Evolutionary conservation across 2,329 filamentous ascomycete species (phyloP).

Genomic region (Mycosphaerella arachidis): DNA sequence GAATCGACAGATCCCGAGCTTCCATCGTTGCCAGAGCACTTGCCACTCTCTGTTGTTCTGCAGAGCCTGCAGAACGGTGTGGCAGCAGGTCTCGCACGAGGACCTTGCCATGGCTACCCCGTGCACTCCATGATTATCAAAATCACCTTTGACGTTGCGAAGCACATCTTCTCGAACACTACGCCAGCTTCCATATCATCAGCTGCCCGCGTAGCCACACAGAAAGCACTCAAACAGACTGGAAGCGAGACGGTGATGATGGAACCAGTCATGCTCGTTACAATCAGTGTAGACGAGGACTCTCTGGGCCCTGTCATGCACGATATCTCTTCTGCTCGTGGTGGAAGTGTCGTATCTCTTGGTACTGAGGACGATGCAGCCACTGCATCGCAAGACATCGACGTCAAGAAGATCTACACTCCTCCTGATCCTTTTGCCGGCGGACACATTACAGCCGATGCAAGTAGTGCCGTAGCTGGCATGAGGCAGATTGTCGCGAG

Average conservation of each 20-base stretch:
- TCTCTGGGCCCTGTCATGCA: conserved; percentile 79
- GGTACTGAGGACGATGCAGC: conserved; percentile 36
- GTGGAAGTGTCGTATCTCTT: conserved; percentile 69
- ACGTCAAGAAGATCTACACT: conserved; percentile 73
- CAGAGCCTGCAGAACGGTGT: conserved; percentile 69
- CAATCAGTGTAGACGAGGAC: conserved; percentile 78
- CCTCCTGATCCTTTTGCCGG: conserved; percentile 75
- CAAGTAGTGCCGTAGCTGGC: conserved; percentile 13
- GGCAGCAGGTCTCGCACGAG: conserved; percentile 76
- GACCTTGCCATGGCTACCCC: conserved; percentile 74
- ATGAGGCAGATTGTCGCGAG: conserved; percentile 66
- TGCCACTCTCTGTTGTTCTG: conserved; percentile 48
- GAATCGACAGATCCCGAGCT: conserved; percentile 38
- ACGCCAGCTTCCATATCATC: conserved; percentile 64
- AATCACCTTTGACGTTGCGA: conserved; percentile 61
- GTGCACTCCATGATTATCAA: conserved; percentile 70
- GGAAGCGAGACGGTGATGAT: conserved; percentile 61
- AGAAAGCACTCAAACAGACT: conserved; percentile 62
- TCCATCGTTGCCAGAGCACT: conserved; percentile 51
- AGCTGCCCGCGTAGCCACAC: conserved; percentile 64
- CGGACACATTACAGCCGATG: conserved; percentile 9
- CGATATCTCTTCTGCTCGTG: conserved; percentile 69
- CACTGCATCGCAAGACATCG: conserved; percentile 48
- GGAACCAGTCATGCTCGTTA: conserved; percentile 89
- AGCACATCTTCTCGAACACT: conserved; percentile 63